Evolutionary conservation across 2,329 filamentous ascomycete species (phyloP).

Genomic region (Clarireedia monteithiana): DNA sequence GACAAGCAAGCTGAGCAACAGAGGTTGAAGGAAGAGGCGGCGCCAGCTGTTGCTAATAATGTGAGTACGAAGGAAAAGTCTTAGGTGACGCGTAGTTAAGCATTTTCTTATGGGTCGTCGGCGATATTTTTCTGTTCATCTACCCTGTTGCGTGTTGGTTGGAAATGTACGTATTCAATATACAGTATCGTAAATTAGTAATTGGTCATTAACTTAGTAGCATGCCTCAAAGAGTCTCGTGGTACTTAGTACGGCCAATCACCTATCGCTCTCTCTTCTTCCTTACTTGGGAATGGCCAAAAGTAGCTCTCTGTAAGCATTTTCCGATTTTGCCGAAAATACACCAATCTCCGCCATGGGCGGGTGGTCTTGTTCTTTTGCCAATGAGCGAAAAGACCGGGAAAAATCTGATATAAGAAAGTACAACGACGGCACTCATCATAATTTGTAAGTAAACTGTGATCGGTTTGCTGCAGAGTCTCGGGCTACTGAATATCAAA

Average conservation of each 20-base stretch:
- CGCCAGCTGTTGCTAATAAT: slow-evolving; percentile 1
- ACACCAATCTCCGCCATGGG: not conserved
- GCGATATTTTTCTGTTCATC: not conserved
- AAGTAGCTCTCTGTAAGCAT: not conserved
- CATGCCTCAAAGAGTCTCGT: not conserved
- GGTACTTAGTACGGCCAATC: not conserved
- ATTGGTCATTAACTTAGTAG: not conserved
- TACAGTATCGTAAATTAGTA: not conserved
- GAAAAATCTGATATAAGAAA: too few species aligned
- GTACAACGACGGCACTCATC: too few species aligned
- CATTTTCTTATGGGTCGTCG: not conserved
- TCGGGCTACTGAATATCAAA: too few species aligned
- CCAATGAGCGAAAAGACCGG: too few species aligned
- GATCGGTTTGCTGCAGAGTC: too few species aligned
- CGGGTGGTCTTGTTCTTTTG: too few species aligned
- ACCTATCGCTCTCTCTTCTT: not conserved
- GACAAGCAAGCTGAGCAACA: slow-evolving; percentile 28
- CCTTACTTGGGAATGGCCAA: not conserved
- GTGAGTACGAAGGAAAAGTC: not conserved
- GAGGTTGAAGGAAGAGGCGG: slow-evolving; percentile 12
- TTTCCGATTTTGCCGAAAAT: not conserved
- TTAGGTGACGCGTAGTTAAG: not conserved
- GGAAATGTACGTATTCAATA: not conserved
- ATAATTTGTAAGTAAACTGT: too few species aligned
- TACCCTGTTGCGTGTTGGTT: not conserved